phyloP scores from a whole-genome alignment of 192 early-diverging fungal genomes.

The Gonapodya sp. region DNA sequence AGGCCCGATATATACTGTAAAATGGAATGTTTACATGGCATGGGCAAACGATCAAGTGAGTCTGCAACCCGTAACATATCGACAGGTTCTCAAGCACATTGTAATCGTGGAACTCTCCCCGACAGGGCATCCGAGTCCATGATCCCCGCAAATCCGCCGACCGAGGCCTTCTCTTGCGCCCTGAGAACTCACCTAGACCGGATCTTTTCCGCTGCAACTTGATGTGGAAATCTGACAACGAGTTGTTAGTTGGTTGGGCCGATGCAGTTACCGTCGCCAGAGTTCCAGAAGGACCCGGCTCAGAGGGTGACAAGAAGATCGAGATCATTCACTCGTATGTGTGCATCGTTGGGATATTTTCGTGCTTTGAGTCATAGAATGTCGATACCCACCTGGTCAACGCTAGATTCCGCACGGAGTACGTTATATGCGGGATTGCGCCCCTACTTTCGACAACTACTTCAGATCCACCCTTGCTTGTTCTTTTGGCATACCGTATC shows the following conservation, averaged over 20 bases:
- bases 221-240: slow-evolving; percentile 69
- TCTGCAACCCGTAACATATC: too few species aligned
- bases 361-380: not conserved
- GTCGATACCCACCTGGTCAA: too few species aligned
- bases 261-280: slow-evolving; percentile 78
- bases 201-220: slow-evolving; percentile 81
- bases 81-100: slow-evolving; percentile 38
- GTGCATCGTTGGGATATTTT: not conserved
- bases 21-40: slow-evolving; percentile 82
- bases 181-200: slow-evolving; percentile 38
- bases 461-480: slow-evolving; percentile 16
- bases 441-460: slow-evolving; percentile 33
- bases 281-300: slow-evolving; percentile 24
- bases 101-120: slow-evolving; percentile 52
- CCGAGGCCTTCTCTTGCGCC: not conserved
- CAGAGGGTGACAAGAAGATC: slow-evolving; percentile 30
- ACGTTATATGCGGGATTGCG: slow-evolving; percentile 77
- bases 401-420: slow-evolving; percentile 30
- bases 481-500: slow-evolving; percentile 60
- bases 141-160: slow-evolving; percentile 2
- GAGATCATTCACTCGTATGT: slow-evolving; percentile 12
- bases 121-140: slow-evolving; percentile 10
- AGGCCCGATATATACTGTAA: slow-evolving; percentile 76
- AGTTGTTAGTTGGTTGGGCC: slow-evolving; percentile 90
- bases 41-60: slow-evolving; percentile 91